A percentile compares a stretch with the other conserved stretches of the same genome.
Evolutionary conservation across 768 basidiomycete genomes (phyloP).

Genomic region (Hericium erinaceus): DNA sequence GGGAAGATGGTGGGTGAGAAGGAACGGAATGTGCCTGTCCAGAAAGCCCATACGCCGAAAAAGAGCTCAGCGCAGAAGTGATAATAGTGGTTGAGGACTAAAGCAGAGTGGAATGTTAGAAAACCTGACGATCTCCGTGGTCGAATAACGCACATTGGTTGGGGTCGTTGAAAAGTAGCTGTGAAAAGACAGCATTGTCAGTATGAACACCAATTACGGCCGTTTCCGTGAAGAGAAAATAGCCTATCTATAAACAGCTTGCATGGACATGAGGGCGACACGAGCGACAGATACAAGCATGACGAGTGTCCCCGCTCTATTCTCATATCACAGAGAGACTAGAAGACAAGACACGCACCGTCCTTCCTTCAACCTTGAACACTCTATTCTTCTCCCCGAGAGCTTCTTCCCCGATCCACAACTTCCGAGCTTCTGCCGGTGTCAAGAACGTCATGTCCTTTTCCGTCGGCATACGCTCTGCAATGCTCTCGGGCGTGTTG

Average conservation of each 20-base stretch:
- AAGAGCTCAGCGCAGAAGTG: slow-evolving; percentile 80
- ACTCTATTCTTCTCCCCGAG: slow-evolving; percentile 35
- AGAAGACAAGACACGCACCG: slow-evolving; percentile 33
- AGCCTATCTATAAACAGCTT: no score
- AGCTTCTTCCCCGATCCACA: slow-evolving; percentile 44
- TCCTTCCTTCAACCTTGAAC: slow-evolving; percentile 63
- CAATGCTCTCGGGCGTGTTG: slow-evolving; percentile 56
- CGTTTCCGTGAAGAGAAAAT: no score
- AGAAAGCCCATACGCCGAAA: slow-evolving; percentile 68
- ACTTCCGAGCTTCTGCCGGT: slow-evolving; percentile 44
- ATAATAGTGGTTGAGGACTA: slow-evolving; percentile 76
- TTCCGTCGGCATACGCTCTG: slow-evolving; percentile 55
- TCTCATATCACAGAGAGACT: not conserved
- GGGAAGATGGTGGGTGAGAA: not conserved
- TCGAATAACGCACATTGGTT: slow-evolving; percentile 35
- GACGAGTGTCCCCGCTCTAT: no score
- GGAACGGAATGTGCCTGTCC: slow-evolving; percentile 41
- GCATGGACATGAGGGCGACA: not conserved
- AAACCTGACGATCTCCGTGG: not conserved
- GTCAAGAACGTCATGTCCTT: slow-evolving; percentile 54
- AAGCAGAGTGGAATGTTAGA: not conserved
- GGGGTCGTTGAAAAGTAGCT: slow-evolving; percentile 52
- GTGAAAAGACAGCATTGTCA: not conserved
- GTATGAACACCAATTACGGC: not conserved
- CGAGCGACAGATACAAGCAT: not conserved